These are phyloP conservation scores for Camellia oleifera DNA, from an alignment of 179 eudicot species.

Conservation along the genomic window DNA sequence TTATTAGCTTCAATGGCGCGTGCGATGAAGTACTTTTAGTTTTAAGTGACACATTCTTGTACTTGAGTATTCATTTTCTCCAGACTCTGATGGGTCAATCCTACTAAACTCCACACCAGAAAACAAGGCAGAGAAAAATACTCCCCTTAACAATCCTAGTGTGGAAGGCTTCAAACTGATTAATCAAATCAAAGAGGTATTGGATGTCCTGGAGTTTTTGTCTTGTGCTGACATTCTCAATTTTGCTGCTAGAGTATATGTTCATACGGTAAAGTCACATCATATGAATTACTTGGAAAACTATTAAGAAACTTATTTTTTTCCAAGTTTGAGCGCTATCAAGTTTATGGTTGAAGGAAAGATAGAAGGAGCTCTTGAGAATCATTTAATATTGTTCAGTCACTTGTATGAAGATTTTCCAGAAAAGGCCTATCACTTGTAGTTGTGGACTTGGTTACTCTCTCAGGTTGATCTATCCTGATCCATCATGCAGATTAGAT, in stretches of 20 bases:
- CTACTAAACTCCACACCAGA: conserved; percentile 17
- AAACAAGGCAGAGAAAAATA: conserved; percentile 16
- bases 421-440: conserved; percentile 11
- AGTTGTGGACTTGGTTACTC: conserved; percentile 5
- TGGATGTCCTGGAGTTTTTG: conserved; percentile 11
- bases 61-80: background rate
- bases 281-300: background rate
- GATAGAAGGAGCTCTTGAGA: conserved; percentile 14
- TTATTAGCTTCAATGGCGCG: background rate
- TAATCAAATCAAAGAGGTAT: conserved; percentile 20
- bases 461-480: background rate
- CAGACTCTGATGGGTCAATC: conserved; percentile 15
- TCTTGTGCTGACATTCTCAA: conserved; percentile 16
- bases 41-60: background rate
- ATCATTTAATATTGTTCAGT: conserved; percentile 3
- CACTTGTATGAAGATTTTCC: background rate
- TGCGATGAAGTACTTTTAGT: background rate
- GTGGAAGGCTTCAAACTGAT: conserved; percentile 19
- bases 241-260: conserved; percentile 10
- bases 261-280: conserved; percentile 12
- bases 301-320: background rate
- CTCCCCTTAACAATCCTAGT: conserved; percentile 17
- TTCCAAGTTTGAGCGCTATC: conserved; percentile 4
- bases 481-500: background rate
- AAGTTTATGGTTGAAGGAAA: conserved; percentile 10